phyloP scores from a whole-genome alignment of 495 filamentous ascomycete species.

The Talaromyces proteolyticus region DNA sequence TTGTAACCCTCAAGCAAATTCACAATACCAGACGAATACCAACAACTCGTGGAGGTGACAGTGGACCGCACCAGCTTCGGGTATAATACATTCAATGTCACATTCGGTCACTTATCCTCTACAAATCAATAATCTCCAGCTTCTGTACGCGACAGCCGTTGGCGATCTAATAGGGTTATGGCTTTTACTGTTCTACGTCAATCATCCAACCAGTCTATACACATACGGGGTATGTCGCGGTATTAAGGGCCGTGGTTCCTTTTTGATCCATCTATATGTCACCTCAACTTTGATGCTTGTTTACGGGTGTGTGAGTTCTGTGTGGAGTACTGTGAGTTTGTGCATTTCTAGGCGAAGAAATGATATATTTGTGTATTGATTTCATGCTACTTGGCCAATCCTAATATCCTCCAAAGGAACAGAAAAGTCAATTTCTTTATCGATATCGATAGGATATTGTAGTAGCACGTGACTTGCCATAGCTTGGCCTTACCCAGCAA shows the following conservation, averaged over 20 bases:
- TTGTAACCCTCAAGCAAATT: neutral
- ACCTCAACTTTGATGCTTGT: neutral
- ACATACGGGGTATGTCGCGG: too few species aligned
- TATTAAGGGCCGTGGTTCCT: too few species aligned
- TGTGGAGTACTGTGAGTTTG: neutral
- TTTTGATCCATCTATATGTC: too few species aligned
- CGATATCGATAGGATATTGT: neutral
- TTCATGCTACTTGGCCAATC: too few species aligned
- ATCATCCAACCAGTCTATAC: too few species aligned
- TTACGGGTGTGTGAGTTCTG: slow-evolving; percentile 1
- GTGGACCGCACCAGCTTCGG: neutral
- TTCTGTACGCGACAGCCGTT: neutral
- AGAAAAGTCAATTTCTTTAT: too few species aligned
- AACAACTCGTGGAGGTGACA: neutral
- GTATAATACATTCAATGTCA: neutral
- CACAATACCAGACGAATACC: neutral
- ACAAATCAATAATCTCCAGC: neutral
- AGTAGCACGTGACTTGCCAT: neutral
- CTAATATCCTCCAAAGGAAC: too few species aligned
- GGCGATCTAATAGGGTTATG: too few species aligned
- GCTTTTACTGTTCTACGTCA: too few species aligned
- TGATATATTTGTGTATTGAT: slow-evolving; percentile 1
- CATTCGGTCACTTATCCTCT: neutral
- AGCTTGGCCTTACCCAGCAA: neutral
- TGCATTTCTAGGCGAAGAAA: neutral